Evolutionary conservation across 2,329 filamentous ascomycete genomes (phyloP).

Genomic region (Aspergillus hortae): DNA sequence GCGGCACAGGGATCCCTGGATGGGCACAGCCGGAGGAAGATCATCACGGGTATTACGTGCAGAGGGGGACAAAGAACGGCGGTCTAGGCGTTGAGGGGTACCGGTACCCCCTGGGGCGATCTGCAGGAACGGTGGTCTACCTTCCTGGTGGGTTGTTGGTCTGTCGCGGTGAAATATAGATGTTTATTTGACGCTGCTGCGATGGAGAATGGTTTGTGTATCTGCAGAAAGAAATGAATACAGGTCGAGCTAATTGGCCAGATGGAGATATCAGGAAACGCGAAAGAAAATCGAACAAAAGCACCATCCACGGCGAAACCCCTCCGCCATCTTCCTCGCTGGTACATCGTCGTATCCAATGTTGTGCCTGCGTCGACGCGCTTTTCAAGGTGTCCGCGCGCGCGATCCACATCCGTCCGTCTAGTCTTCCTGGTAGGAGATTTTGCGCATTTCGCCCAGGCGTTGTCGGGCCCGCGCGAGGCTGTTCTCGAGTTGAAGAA

Average conservation of each 20-base stretch:
- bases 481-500: slow-evolving; percentile 87
- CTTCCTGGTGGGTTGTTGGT: too few species aligned
- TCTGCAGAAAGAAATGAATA: not conserved
- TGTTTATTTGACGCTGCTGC: too few species aligned
- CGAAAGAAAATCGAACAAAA: not conserved
- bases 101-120: not conserved
- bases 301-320: not conserved
- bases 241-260: slow-evolving; percentile 1
- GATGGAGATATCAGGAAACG: not conserved
- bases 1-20: not conserved
- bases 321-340: not conserved
- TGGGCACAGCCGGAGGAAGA: not conserved
- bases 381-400: not conserved
- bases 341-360: not conserved
- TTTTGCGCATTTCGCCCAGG: slow-evolving; percentile 96
- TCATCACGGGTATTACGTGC: not conserved
- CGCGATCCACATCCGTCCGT: not conserved
- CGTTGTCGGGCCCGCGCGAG: slow-evolving; percentile 74
- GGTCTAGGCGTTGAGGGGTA: not conserved
- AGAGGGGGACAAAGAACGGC: not conserved
- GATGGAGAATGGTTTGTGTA: not conserved
- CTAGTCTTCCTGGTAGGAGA: slow-evolving; percentile 80
- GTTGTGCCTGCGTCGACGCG: not conserved
- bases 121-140: not conserved
- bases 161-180: too few species aligned